Conservation (phyloP, 2,329 filamentous ascomycete species). For the Colletotrichum limetticola region DNA sequence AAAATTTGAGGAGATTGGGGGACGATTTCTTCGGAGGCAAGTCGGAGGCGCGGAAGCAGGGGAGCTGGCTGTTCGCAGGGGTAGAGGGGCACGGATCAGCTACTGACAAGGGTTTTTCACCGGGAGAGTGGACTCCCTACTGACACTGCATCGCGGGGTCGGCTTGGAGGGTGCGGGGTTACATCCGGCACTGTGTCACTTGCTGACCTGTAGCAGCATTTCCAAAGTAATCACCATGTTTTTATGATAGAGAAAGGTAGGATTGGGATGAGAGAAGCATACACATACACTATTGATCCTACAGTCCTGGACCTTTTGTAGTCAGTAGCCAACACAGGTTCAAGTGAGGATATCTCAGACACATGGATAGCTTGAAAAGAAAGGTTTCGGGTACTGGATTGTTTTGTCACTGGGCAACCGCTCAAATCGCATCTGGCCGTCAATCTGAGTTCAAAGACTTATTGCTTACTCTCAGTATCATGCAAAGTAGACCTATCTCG, state of each 20-base stretch:
- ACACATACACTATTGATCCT: rapidly evolving
- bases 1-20: constrained; percentile 36
- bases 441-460: too few relatives aligned
- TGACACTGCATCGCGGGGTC: constrained; percentile 33
- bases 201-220: not conserved
- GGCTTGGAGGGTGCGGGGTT: constrained; percentile 30
- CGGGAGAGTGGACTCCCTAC: constrained; percentile 20
- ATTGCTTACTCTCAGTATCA: too few relatives aligned
- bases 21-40: constrained; percentile 31
- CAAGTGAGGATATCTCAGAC: too few relatives aligned
- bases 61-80: constrained; percentile 28
- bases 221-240: constrained; percentile 9
- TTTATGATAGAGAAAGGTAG: not conserved
- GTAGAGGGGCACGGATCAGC: constrained; percentile 30
- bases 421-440: not conserved
- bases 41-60: constrained; percentile 34
- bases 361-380: not conserved
- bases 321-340: not conserved
- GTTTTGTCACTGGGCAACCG: not conserved
- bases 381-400: not conserved
- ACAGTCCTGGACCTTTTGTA: too few relatives aligned
- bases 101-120: constrained; percentile 25
- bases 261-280: not conserved
- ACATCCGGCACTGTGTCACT: constrained; percentile 25
- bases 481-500: not conserved